Evolutionary conservation across 805 yeast species (phyloP).

Genomic region (Sungouiella blattae): DNA sequence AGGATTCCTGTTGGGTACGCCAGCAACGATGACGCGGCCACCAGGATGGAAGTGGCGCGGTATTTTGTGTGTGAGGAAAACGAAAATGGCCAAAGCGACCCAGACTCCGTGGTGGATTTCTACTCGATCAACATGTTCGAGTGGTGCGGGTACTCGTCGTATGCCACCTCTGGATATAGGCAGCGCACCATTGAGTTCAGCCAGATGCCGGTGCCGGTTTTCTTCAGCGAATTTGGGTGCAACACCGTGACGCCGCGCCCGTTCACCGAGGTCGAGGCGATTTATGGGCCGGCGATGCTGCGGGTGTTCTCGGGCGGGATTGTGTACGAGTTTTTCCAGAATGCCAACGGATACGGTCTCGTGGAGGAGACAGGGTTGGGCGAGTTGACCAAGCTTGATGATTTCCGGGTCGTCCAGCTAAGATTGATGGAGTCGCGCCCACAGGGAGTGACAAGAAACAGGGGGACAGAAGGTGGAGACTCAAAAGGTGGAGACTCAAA

Average conservation of each 20-base stretch:
- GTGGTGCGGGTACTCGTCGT: constrained; percentile 41
- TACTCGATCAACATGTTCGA: constrained; percentile 37
- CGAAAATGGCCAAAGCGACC: background rate
- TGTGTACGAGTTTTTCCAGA: constrained; percentile 36
- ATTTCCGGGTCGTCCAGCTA: constrained; percentile 26
- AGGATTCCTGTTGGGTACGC: constrained; percentile 41
- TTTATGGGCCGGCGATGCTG: constrained; percentile 31
- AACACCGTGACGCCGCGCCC: constrained; percentile 34
- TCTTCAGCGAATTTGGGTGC: constrained; percentile 41
- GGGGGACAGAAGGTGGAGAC: no score
- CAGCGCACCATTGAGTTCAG: constrained; percentile 30
- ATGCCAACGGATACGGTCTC: constrained; percentile 33
- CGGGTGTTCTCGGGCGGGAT: constrained; percentile 40
- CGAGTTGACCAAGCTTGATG: constrained; percentile 25
- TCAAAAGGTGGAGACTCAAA: no score
- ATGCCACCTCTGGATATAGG: constrained; percentile 33
- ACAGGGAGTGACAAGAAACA: constrained; percentile 11
- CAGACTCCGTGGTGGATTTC: constrained; percentile 24
- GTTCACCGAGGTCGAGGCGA: constrained; percentile 35
- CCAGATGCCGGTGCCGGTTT: constrained; percentile 31
- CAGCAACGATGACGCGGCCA: constrained; percentile 33
- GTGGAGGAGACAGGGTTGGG: constrained; percentile 27
- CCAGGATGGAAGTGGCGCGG: constrained; percentile 23
- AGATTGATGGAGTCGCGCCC: constrained; percentile 22
- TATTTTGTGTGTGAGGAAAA: constrained; percentile 28